These are phyloP conservation scores for Pueraria montana DNA, from an alignment of 306 rosid genomes.

Conservation along the genomic window DNA sequence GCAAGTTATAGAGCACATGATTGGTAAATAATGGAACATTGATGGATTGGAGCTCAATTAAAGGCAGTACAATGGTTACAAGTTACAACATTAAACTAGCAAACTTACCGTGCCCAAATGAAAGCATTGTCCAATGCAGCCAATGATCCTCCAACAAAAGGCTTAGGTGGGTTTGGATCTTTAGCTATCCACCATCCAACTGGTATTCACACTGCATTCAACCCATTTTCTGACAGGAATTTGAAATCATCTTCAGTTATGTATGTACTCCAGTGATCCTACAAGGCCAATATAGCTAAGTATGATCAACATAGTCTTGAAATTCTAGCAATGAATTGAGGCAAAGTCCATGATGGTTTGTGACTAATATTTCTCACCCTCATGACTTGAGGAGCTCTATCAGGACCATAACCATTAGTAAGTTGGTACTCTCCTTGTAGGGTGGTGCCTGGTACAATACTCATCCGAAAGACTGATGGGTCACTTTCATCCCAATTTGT, in stretches of 20 bases:
- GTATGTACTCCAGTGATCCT: slow-evolving; percentile 68
- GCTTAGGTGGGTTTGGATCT: slow-evolving; percentile 71
- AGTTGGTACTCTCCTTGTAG: slow-evolving; percentile 68
- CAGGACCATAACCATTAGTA: slow-evolving; percentile 71
- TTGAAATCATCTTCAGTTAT: slow-evolving; percentile 68
- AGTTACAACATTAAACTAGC: neutral
- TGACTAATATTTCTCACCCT: slow-evolving; percentile 33
- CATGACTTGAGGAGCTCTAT: slow-evolving; percentile 60
- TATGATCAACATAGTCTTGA: too few relatives aligned
- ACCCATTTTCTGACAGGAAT: slow-evolving; percentile 65
- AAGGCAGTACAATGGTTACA: neutral
- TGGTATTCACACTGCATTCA: slow-evolving; percentile 70
- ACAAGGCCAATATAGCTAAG: neutral
- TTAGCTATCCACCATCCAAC: slow-evolving; percentile 81
- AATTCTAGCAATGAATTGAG: neutral
- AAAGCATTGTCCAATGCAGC: slow-evolving; percentile 70
- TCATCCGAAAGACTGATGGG: slow-evolving; percentile 63
- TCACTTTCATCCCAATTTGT: slow-evolving; percentile 61
- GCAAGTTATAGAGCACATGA: slow-evolving; percentile 4
- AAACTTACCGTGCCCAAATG: slow-evolving; percentile 70
- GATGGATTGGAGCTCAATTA: neutral
- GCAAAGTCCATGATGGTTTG: neutral
- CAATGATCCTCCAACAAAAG: slow-evolving; percentile 71
- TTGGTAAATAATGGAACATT: neutral
- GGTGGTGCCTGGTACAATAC: neutral